Base-by-base conservation (phyloP, 2,329 filamentous ascomycete genomes). In the Metarhizium robertsii region DNA sequence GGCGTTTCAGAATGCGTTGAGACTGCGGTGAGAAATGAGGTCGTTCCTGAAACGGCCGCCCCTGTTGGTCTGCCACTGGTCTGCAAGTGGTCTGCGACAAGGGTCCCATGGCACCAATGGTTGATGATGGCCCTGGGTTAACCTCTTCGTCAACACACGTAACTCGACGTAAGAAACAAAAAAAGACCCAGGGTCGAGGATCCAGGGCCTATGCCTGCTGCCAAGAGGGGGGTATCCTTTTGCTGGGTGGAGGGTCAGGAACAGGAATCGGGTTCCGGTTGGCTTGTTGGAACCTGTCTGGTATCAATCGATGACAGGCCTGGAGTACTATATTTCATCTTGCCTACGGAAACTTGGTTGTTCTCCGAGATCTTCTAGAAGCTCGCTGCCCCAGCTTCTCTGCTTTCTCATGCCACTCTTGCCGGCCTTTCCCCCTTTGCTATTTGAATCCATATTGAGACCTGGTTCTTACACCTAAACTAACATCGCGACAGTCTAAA, bases 351-450 rank as follows among this genome's bases (percentile, higher is more conserved):
- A 51, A 43, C 14, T 29, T 29, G 36, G 45, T 62, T 57, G 61
- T 65, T 64, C 61, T 55, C 61, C 47, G 60, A 67, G 63, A 60
- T 60, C 65, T 67, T 67, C 65, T 67, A 66, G 65, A 67, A 67
- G 65, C 56, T 46, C 49, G 18, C 25, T 56, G 45, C 52, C 58
- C 55, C 50, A 45, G 46, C 51, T 56, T 50, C 53, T 46, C 50
- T 53, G 46, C 53, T 57, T 52, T 43, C 53, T 55, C 52, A 25
- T 52, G 55, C 48, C 55, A 57, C 56, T 55, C 57, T 53, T 47
- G 40, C 5, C 46, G 47, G 53, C 55, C 46, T 48, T 50, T 57
- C 5, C 56, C 53, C 32, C 54, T 42, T 38, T 49, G 16, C 8
- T 29, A 34, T 38, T 5, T 36, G 30, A 16, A 29, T 48, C 20